Conservation (phyloP, 495 filamentous ascomycete species). For the Immersiella caudata region DNA sequence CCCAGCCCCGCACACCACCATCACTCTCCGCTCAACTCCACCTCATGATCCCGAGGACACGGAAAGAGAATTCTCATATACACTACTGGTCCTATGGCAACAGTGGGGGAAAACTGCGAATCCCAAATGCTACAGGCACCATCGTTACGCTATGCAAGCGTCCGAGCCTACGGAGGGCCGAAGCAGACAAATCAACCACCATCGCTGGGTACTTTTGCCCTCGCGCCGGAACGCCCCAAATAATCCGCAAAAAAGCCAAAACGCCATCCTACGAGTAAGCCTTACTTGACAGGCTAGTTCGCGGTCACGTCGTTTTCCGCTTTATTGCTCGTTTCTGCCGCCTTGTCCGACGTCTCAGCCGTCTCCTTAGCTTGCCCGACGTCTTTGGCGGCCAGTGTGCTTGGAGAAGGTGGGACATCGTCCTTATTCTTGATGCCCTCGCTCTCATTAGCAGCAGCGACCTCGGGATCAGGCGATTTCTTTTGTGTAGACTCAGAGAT, state of each 20-base stretch:
- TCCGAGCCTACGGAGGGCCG: too few relatives aligned
- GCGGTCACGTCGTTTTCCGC: not conserved
- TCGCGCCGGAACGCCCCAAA: not conserved
- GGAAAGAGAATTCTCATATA: too few relatives aligned
- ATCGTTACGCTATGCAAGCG: too few relatives aligned
- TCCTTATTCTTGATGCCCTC: constrained; percentile 18
- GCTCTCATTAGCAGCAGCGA: constrained; percentile 8
- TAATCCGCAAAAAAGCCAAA: not conserved
- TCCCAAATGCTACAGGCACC: too few relatives aligned
- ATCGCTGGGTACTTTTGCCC: not conserved
- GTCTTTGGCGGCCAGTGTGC: not conserved
- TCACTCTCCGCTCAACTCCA: too few relatives aligned
- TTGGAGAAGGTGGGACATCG: not conserved
- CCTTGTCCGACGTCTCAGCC: not conserved
- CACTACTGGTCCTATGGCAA: too few relatives aligned
- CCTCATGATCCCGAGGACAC: not conserved
- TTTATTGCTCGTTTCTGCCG: not conserved
- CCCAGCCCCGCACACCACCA: not conserved
- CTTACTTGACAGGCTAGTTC: not conserved
- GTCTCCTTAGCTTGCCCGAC: not conserved
- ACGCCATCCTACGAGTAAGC: not conserved
- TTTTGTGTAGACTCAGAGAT: constrained; percentile 16
- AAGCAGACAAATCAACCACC: not conserved
- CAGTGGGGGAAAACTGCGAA: too few relatives aligned
- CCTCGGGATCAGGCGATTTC: constrained; percentile 7